Evolutionary conservation across 495 filamentous ascomycete genomes (phyloP), one percentile per base, ranked within the genome.

Genomic region (Aspergillus carlsbadensis): DNA sequence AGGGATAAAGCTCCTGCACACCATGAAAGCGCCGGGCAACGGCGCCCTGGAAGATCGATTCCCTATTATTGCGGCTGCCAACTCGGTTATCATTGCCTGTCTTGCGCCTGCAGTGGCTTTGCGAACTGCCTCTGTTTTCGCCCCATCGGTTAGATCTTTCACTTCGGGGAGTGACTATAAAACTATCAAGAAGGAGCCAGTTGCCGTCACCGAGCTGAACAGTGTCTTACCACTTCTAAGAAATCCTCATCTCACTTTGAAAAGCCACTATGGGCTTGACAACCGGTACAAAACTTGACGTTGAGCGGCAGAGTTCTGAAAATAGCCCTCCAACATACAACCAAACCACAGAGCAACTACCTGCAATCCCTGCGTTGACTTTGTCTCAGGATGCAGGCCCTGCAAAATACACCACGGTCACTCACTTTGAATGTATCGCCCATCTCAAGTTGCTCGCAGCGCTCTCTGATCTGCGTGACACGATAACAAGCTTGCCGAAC

Each of bases 381-480:
- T 54, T 70, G 6, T 6, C 41, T 24, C 33, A 46, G n/a, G 42
- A 51, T 24, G 47, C 60, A 10, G 65, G 63, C 3, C 52, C 55
- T 17, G 15, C 56, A 39, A 45, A 29, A 7, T 36, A 43, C 37
- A 58, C 60, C 6, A 67, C 66, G 5, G 61, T 71, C 34, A 74
- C 69, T 10, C 47, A 54, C 11, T 69, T 77, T 46, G 67, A 82
- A 42, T 91, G 87, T 61, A 78, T 91, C 10, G 87, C 83, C 7
- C 91, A 96, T 68, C 77, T 95, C 5, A 91, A 89, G 69, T 73
- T 96, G 8, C 79, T 96, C 10, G 82, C 84, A 50, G 81, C 84
- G 15, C 82, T 95, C 56, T 77, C 88, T 58, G 75, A 75, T 40
- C 68, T 95, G 54, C 87, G 86, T 49, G 83, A 91, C 56, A 76